These are phyloP conservation scores for Cunninghamia lanceolata DNA, from an alignment of 75 land plant species.

Conservation along the genomic window DNA sequence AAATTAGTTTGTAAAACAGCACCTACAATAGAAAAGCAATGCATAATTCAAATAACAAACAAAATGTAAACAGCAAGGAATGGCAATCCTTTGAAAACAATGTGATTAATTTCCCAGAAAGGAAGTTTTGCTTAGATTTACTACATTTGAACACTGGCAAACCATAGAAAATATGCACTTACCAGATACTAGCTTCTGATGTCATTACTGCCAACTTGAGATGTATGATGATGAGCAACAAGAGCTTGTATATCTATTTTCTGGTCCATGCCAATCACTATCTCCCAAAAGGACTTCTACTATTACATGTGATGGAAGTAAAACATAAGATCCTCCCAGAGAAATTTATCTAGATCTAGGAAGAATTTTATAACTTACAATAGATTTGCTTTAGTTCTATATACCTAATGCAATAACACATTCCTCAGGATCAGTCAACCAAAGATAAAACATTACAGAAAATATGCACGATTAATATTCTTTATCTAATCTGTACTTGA, in stretches of 20 bases:
- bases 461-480: not conserved
- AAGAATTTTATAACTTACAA: not conserved
- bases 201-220: not conserved
- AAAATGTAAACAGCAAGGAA: not conserved
- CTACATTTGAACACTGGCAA: not conserved
- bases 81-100: not conserved
- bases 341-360: not conserved
- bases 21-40: not conserved
- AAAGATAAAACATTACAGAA: not conserved
- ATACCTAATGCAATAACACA: not conserved
- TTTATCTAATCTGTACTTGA: not conserved
- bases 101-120: not conserved
- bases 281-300: not conserved
- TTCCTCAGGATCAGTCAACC: not conserved
- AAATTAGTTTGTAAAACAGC: not conserved
- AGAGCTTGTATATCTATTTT: constrained; percentile 7
- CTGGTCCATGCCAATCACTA: constrained; percentile 10
- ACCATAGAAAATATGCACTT: constrained; percentile 1
- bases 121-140: not conserved
- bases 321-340: not conserved
- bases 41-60: not conserved
- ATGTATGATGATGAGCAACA: not conserved
- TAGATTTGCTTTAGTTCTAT: not conserved
- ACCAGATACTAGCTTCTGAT: not conserved
- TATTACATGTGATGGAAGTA: not conserved